Evolutionary conservation across 2,329 filamentous ascomycete genomes (phyloP), one percentile per base, ranked within the genome.

Genomic region (Lecanicillium sp.): DNA sequence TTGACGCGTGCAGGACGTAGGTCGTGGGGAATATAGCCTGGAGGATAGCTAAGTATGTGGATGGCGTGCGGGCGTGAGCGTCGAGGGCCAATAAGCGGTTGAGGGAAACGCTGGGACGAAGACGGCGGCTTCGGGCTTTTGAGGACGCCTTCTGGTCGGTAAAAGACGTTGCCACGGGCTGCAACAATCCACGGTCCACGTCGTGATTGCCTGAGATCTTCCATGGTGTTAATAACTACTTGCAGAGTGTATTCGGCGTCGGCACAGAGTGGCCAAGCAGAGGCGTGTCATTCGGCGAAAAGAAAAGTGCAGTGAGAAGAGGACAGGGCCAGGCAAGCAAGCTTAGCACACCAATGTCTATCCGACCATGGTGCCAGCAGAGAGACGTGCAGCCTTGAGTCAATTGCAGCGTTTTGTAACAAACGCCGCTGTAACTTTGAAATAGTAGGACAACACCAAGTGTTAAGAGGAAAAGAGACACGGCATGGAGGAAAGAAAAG

Each of bases 11-110:
- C 43, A 4, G 56, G 50, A 47, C 65, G 61, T 32, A 71, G 49
- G 41, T 72, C 68, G 42, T 60, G 58, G 14, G 68, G 68, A 17
- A 70, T 55, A 51, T 66, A 66, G 38, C 63, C 63, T 3, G 61
- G 49, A 3, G 63, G 63, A 39, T 60, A 66, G 19, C 61, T 64
- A 44, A 64, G 48, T 38, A 66, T 62, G 52, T 66, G 62, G 40
- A 66, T 66, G 28, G 62, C 56, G 46, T 66, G 62, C 10, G 61
- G 62, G 27, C 63, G 54, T 27, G 56, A 51, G 45, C 62, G 53
- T 35, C 63, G 56, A 29, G 62, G 58, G 32, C 58, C 59, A 45
- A 66, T 66, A 29, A 61, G 54, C 27, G 63, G 63, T 31, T 54
- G 43, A 8, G 63, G 62, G 36, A 65, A 42, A 42, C 37, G 33